A percentile compares a stretch with the other conserved stretches of the same genome.
phyloP scores from a whole-genome alignment of 1,284 basidiomycete genomes.

The Porodaedalea pini region DNA sequence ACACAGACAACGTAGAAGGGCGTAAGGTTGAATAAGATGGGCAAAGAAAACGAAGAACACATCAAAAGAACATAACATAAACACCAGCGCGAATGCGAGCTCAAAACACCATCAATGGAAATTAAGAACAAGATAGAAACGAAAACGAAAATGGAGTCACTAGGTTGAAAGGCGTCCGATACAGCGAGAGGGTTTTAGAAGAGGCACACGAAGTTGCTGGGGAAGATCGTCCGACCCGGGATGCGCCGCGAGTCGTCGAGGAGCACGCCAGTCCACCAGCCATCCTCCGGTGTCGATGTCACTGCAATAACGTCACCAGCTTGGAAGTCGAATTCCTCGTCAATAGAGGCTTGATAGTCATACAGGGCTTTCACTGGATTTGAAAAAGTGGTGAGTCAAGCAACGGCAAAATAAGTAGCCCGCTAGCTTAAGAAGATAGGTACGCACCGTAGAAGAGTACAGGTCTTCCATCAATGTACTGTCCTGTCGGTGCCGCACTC shows the following conservation, averaged over 20 bases:
- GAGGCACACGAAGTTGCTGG: constrained; percentile 85
- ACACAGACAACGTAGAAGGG: no score
- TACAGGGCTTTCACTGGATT: constrained; percentile 88
- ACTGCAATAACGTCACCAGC: constrained; percentile 90
- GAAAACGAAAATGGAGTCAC: no score
- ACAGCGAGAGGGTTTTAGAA: constrained; percentile 49
- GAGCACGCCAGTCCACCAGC: constrained; percentile 89
- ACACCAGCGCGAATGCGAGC: no score
- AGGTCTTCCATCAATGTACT: constrained; percentile 70
- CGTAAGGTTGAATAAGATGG: no score
- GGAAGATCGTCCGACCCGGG: constrained; percentile 82
- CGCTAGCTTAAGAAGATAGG: not conserved
- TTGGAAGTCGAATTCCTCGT: constrained; percentile 91
- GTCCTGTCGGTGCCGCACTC: constrained; percentile 51
- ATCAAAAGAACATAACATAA: no score
- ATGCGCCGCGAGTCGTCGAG: constrained; percentile 81
- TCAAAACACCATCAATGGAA: no score
- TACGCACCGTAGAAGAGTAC: constrained; percentile 79
- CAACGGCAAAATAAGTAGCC: not conserved
- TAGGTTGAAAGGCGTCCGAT: no score
- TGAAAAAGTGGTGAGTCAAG: not conserved
- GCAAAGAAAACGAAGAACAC: no score
- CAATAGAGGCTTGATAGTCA: constrained; percentile 84
- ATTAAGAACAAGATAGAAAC: no score
- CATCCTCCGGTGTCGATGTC: constrained; percentile 87